Conservation (phyloP, 1,284 basidiomycete species). For the Ganoderma sinense region DNA sequence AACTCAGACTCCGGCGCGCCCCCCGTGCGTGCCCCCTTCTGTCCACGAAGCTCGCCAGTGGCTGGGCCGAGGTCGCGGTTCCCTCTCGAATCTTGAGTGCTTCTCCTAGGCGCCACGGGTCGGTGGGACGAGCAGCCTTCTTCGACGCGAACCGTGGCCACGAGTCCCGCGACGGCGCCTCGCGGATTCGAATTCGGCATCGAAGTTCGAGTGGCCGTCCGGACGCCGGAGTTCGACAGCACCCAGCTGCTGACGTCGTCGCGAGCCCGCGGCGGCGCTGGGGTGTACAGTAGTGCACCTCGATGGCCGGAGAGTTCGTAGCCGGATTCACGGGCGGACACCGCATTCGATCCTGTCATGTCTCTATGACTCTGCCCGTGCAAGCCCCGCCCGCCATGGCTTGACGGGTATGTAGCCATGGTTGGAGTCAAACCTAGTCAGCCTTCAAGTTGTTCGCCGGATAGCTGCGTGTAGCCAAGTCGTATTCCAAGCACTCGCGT, state of each 20-base stretch:
- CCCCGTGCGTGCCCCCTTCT: background rate
- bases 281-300: background rate
- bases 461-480: too few species aligned
- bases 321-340: background rate
- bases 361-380: background rate
- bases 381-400: background rate
- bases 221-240: background rate
- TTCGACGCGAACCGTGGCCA: background rate
- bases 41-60: background rate
- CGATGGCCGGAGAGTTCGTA: background rate
- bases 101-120: background rate
- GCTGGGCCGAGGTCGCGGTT: background rate
- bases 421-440: background rate
- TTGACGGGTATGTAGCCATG: background rate
- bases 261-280: background rate
- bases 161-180: background rate
- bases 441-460: too few species aligned
- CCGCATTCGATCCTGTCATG: background rate
- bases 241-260: background rate
- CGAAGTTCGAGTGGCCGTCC: background rate
- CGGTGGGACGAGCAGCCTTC: background rate
- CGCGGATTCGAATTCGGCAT: background rate
- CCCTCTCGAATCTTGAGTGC: background rate
- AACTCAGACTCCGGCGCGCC: background rate
- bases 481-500: background rate